Conservation (phyloP, 805 yeast species). For the Citeromyces matritensis region DNA sequence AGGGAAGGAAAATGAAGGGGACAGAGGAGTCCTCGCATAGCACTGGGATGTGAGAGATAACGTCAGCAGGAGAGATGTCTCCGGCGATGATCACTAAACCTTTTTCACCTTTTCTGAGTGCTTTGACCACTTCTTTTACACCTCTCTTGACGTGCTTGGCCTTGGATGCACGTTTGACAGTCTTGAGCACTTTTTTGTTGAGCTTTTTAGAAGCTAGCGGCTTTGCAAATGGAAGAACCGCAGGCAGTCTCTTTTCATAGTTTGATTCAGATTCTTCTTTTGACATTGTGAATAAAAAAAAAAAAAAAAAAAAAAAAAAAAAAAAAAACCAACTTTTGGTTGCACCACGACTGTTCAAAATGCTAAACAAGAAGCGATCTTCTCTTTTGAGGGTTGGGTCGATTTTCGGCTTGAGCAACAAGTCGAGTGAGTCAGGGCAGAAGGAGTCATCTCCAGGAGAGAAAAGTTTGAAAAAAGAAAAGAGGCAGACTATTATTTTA, state of each 20-base stretch:
- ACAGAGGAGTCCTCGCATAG: constrained; percentile 89
- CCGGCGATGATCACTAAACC: constrained; percentile 96
- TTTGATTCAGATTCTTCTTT: constrained; percentile 44
- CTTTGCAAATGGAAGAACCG: constrained; percentile 79
- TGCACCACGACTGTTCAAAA: background rate
- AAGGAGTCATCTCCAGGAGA: constrained; percentile 2
- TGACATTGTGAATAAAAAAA: background rate
- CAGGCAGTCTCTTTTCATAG: constrained; percentile 85
- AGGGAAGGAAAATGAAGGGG: constrained; percentile 88
- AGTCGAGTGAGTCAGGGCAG: background rate
- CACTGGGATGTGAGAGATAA: constrained; percentile 93
- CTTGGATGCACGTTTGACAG: constrained; percentile 95
- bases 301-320: constrained; percentile 2
- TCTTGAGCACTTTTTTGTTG: constrained; percentile 88
- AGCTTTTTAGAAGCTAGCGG: constrained; percentile 94
- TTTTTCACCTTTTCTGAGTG: constrained; percentile 94
- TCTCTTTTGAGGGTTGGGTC: constrained; percentile 1
- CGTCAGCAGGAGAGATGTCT: constrained; percentile 95
- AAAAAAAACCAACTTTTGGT: background rate
- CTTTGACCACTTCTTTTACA: constrained; percentile 96
- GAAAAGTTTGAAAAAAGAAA: constrained; percentile 1
- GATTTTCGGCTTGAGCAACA: background rate
- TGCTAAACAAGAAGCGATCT: background rate
- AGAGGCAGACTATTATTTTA: background rate
- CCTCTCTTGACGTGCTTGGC: constrained; percentile 98